phyloP scores from a whole-genome alignment of 2,329 filamentous ascomycete species.

The Nigrospora sphaerica region DNA sequence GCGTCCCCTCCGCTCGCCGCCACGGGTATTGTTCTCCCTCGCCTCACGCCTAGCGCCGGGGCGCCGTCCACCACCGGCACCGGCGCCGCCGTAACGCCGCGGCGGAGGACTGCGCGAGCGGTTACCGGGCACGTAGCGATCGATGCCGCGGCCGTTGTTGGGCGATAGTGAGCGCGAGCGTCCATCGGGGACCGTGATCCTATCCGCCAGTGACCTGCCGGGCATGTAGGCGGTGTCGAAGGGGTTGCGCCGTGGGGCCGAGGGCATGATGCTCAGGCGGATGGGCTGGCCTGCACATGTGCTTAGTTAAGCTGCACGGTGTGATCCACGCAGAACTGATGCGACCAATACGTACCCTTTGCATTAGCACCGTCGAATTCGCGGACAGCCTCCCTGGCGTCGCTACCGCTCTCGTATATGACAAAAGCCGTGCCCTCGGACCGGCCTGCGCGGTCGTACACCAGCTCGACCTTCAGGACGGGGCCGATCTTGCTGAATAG shows the following conservation, averaged over 20 bases:
- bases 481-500: constrained; percentile 75
- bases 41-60: constrained; percentile 39
- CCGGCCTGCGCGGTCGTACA: constrained; percentile 83
- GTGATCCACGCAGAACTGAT: not conserved
- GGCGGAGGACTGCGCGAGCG: constrained; percentile 56
- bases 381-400: constrained; percentile 67
- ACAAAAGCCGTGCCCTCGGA: constrained; percentile 82
- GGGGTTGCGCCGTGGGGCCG: constrained; percentile 45
- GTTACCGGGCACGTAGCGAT: constrained; percentile 65
- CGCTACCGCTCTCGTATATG: constrained; percentile 63
- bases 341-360: constrained; percentile 47
- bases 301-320: constrained; percentile 1
- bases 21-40: constrained; percentile 26
- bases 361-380: constrained; percentile 90
- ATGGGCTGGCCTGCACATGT: constrained; percentile 64
- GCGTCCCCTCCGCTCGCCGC: constrained; percentile 30
- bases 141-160: constrained; percentile 60
- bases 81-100: constrained; percentile 34
- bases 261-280: constrained; percentile 58
- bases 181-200: constrained; percentile 46
- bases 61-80: constrained; percentile 38
- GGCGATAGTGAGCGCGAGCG: constrained; percentile 59
- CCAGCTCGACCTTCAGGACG: constrained; percentile 59
- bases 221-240: constrained; percentile 50
- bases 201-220: constrained; percentile 51